phyloP scores from a whole-genome alignment of 257 asterid species.

The Fraxinus excelsior region DNA sequence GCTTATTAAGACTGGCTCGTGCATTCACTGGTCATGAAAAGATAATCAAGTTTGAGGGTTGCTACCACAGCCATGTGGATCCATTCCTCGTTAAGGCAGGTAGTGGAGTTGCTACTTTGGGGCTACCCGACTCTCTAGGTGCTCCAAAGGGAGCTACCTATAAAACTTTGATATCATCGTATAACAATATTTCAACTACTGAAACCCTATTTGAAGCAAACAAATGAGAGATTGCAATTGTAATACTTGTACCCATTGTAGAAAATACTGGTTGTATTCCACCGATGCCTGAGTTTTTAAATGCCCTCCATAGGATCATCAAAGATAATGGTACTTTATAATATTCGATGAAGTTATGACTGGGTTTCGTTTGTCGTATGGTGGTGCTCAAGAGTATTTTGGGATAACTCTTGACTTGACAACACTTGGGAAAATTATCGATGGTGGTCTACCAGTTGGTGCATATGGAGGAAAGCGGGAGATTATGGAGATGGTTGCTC shows the following conservation, averaged over 20 bases:
- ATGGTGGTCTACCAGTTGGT: conserved; percentile 98
- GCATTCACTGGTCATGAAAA: conserved; percentile 85
- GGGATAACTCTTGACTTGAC: conserved; percentile 93
- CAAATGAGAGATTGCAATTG: conserved; percentile 76
- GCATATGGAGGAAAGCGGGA: conserved; percentile 98
- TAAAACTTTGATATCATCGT: conserved; percentile 80
- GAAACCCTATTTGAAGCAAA: conserved; percentile 62
- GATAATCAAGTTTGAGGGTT: conserved; percentile 93
- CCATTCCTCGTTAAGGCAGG: conserved; percentile 98
- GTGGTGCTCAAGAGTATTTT: conserved; percentile 97
- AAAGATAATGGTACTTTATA: conserved; percentile 64
- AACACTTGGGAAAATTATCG: conserved; percentile 96
- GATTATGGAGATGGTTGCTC: conserved; percentile 99
- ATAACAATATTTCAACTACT: conserved; percentile 65
- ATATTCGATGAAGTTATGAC: conserved; percentile 97
- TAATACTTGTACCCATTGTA: conserved; percentile 88
- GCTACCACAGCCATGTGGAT: conserved; percentile 99
- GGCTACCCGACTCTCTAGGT: conserved; percentile 97
- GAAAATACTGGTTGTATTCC: conserved; percentile 91
- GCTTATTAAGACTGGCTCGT: conserved; percentile 88
- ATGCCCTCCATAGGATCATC: conserved; percentile 56
- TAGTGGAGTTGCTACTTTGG: conserved; percentile 97
- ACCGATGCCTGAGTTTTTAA: conserved; percentile 73
- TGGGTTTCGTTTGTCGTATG: conserved; percentile 83
- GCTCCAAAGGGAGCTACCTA: conserved; percentile 82